phyloP scores from a whole-genome alignment of 306 rosid genomes.

The Bauhinia variegata region DNA sequence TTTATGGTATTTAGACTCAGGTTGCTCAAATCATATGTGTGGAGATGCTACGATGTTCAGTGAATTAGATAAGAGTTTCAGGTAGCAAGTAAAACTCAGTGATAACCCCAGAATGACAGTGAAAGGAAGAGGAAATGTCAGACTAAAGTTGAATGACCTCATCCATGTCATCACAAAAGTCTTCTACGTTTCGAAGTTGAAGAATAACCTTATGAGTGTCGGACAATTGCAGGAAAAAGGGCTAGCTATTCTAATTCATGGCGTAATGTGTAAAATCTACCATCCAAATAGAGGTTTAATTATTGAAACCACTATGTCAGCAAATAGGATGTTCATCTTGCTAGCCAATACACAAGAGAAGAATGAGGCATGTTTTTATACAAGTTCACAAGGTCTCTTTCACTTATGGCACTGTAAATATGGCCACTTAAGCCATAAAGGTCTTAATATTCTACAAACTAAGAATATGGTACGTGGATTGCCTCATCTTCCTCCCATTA shows the following conservation, averaged over 20 bases:
- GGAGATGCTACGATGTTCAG: neutral
- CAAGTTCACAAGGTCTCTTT: neutral
- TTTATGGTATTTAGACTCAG: neutral
- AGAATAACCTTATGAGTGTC: no score
- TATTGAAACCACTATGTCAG: neutral
- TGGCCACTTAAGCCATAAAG: neutral
- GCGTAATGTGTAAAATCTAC: neutral
- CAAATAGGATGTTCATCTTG: neutral
- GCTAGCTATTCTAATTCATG: no score
- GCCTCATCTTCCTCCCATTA: neutral
- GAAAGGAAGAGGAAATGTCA: conserved; percentile 21
- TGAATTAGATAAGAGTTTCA: conserved; percentile 14
- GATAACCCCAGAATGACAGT: conserved; percentile 30
- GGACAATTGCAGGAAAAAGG: no score
- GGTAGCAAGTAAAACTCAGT: conserved; percentile 12
- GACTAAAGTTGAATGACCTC: neutral
- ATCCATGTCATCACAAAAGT: neutral
- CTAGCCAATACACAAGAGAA: neutral
- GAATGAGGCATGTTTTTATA: neutral
- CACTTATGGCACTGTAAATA: no score
- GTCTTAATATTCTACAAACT: neutral
- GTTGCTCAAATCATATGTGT: neutral
- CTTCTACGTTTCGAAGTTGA: no score
- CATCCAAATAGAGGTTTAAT: neutral
- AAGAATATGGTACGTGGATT: neutral